Conservation (phyloP, 768 basidiomycete species). For the Roridomyces roridus region DNA sequence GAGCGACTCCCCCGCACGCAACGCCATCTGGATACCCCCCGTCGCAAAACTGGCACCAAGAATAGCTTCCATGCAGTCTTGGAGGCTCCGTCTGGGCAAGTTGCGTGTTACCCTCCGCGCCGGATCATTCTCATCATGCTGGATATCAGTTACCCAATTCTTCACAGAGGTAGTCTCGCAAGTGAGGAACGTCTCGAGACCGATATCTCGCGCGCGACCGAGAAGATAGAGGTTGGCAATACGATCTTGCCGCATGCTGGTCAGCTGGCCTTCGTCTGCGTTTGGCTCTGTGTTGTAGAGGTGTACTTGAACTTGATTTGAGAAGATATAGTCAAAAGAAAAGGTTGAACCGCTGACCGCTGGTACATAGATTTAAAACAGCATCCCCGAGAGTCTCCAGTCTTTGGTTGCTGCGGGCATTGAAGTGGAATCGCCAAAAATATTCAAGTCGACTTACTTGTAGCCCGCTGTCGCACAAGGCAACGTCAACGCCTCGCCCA, state of each 20-base stretch:
- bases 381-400: slow-evolving; percentile 89
- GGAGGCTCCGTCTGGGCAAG: slow-evolving; percentile 73
- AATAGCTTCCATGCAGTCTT: slow-evolving; percentile 89
- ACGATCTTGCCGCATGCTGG: slow-evolving; percentile 63
- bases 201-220: slow-evolving; percentile 65
- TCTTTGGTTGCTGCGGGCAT: slow-evolving; percentile 63
- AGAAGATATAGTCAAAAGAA: too few species aligned
- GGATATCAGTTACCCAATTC: slow-evolving; percentile 61
- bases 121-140: slow-evolving; percentile 38
- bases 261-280: slow-evolving; percentile 85
- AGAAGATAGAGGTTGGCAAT: slow-evolving; percentile 79
- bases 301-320: slow-evolving; percentile 47
- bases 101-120: slow-evolving; percentile 46
- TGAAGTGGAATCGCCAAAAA: neutral
- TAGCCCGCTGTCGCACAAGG: slow-evolving; percentile 68
- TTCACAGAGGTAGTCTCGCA: slow-evolving; percentile 59
- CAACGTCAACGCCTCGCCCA: slow-evolving; percentile 79
- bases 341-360: slow-evolving; percentile 26
- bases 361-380: slow-evolving; percentile 77
- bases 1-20: slow-evolving; percentile 67
- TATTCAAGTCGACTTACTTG: slow-evolving; percentile 36
- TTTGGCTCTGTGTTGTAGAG: slow-evolving; percentile 78
- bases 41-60: slow-evolving; percentile 78
- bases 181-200: slow-evolving; percentile 68
- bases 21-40: slow-evolving; percentile 74